These are phyloP conservation scores for Hydrangea macrophylla DNA, from an alignment of 148 eudicot species.

Conservation along the genomic window DNA sequence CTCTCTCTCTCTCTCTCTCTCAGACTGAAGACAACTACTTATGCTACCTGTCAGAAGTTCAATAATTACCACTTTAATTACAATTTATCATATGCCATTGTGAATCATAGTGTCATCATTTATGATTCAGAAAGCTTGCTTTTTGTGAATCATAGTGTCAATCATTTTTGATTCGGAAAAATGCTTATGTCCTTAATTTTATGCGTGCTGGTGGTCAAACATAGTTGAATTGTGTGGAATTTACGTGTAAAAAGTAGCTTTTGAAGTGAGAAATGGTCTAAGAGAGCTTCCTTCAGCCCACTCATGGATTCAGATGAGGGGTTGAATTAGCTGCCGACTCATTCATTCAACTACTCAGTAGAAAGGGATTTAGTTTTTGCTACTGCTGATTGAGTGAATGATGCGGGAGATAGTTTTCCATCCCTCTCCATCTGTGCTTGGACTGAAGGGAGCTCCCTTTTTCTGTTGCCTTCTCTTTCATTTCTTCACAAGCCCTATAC, in stretches of 20 bases:
- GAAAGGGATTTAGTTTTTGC: constrained; percentile 32
- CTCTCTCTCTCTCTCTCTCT: neutral
- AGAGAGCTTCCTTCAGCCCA: constrained; percentile 99
- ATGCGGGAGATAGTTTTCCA: constrained; percentile 99
- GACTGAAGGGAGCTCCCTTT: constrained; percentile 99
- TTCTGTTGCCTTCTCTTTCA: constrained; percentile 32
- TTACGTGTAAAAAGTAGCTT: constrained; percentile 9
- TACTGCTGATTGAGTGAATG: constrained; percentile 99
- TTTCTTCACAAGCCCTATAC: neutral
- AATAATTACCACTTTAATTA: neutral
- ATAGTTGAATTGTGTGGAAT: neutral
- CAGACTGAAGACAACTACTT: neutral
- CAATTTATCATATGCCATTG: neutral
- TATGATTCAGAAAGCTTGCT: neutral
- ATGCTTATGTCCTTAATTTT: neutral
- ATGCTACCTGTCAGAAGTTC: neutral
- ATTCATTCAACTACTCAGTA: constrained; percentile 91
- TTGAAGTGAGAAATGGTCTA: constrained; percentile 35
- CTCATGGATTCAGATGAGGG: constrained; percentile 72
- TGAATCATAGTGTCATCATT: neutral
- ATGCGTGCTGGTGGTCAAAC: neutral
- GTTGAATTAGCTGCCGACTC: constrained; percentile 99
- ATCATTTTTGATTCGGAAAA: neutral
- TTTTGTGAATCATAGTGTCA: neutral
- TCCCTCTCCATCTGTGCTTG: constrained; percentile 84